Percentiles rank a stretch among this genome's conserved stretches.
Evolutionary conservation across 2,329 filamentous ascomycete species (phyloP).

Genomic region (Karstenula rhodostoma): DNA sequence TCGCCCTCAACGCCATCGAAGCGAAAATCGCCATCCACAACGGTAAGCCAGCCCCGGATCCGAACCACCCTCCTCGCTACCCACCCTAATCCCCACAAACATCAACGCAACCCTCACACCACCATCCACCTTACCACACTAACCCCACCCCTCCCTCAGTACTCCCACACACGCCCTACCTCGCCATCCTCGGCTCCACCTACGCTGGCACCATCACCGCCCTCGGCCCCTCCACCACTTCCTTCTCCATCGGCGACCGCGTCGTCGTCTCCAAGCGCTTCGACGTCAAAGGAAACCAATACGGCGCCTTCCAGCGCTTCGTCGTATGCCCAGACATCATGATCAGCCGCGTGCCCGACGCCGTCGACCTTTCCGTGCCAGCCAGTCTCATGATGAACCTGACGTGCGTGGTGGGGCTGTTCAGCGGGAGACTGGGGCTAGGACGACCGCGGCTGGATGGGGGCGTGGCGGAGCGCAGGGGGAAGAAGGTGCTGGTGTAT

Average conservation of each 20-base stretch:
- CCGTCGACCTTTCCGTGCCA: not conserved
- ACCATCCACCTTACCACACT: too few relatives aligned
- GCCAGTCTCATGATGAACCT: conserved; percentile 3
- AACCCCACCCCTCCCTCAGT: not conserved
- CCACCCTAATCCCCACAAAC: too few relatives aligned
- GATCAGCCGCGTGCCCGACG: not conserved
- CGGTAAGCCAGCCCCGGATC: too few relatives aligned
- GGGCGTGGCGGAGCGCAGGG: not conserved
- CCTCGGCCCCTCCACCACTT: not conserved
- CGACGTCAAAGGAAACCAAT: not conserved
- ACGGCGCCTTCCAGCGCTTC: not conserved
- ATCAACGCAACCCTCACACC: too few relatives aligned
- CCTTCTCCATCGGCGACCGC: not conserved
- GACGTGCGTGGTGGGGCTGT: conserved; percentile 13
- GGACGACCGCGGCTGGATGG: conserved; percentile 9
- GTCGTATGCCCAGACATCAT: not conserved
- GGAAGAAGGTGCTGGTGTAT: conserved; percentile 42
- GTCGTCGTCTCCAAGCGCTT: conserved; percentile 1
- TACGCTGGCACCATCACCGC: not conserved
- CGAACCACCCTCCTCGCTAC: too few relatives aligned
- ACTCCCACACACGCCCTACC: conserved; percentile 26
- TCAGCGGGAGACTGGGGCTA: conserved; percentile 21
- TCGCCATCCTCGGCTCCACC: conserved; percentile 24
- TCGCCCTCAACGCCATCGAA: conserved; percentile 37
- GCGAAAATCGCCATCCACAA: conserved; percentile 23